Evolutionary conservation across 805 yeast genomes (phyloP).

Genomic region (Debaryomyces prosopidis): DNA sequence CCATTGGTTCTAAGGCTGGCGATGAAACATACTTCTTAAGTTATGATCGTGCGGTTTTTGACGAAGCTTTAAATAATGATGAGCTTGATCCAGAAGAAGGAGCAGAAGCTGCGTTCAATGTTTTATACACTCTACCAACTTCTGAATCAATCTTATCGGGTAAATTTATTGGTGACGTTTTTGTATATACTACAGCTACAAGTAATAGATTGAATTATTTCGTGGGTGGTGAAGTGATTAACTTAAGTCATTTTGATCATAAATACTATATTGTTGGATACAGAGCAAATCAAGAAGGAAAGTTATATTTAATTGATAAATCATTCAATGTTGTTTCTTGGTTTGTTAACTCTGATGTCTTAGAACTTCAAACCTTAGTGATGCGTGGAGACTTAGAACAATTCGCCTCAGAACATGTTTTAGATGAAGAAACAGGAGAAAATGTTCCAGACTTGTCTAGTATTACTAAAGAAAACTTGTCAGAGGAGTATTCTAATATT

Average conservation of each 20-base stretch:
- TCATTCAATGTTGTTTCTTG: slow-evolving; percentile 81
- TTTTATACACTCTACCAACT: slow-evolving; percentile 69
- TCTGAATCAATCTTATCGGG: slow-evolving; percentile 81
- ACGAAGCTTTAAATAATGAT: slow-evolving; percentile 59
- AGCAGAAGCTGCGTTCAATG: slow-evolving; percentile 82
- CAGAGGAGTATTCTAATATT: slow-evolving; percentile 47
- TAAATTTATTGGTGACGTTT: slow-evolving; percentile 96
- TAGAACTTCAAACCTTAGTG: slow-evolving; percentile 94
- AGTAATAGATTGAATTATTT: slow-evolving; percentile 85
- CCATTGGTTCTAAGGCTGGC: slow-evolving; percentile 19
- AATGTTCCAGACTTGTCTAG: slow-evolving; percentile 36
- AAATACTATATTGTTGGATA: slow-evolving; percentile 86
- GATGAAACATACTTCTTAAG: slow-evolving; percentile 78
- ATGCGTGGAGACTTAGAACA: slow-evolving; percentile 91
- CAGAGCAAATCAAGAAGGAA: slow-evolving; percentile 78
- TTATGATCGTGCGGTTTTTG: slow-evolving; percentile 67
- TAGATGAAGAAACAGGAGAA: slow-evolving; percentile 41
- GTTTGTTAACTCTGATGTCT: slow-evolving; percentile 77
- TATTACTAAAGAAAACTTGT: slow-evolving; percentile 56
- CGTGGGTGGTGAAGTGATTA: slow-evolving; percentile 92
- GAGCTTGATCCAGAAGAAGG: slow-evolving; percentile 79
- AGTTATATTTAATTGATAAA: slow-evolving; percentile 88
- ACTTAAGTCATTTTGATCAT: slow-evolving; percentile 89
- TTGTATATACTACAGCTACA: slow-evolving; percentile 82
- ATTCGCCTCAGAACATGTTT: slow-evolving; percentile 28